These are phyloP conservation scores for Linum lewisii DNA, from an alignment of 345 rosid genomes.

Conservation along the genomic window DNA sequence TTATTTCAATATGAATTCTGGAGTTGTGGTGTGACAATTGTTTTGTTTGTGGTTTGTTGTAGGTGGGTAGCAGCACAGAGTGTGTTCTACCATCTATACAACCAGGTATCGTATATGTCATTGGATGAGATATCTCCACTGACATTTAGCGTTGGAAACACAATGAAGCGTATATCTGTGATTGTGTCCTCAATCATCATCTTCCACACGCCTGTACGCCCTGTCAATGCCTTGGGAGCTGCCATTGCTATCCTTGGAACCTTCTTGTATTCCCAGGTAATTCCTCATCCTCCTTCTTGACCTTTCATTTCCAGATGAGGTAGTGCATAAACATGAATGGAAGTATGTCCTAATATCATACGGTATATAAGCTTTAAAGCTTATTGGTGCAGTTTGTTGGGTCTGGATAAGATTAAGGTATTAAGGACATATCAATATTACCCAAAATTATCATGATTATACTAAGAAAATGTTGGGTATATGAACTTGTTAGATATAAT, in stretches of 20 bases:
- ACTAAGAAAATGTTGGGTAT: too few species aligned
- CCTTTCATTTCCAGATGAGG: too few species aligned
- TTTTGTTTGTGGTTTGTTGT: constrained; percentile 1
- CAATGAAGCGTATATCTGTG: constrained; percentile 96
- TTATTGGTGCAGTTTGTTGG: too few species aligned
- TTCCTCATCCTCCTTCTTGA: neutral
- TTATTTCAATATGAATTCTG: neutral
- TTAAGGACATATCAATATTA: too few species aligned
- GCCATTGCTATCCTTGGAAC: constrained; percentile 95
- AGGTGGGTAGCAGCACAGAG: constrained; percentile 99
- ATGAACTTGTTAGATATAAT: too few species aligned
- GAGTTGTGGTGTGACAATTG: neutral
- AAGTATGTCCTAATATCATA: too few species aligned
- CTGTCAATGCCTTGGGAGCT: constrained; percentile 87
- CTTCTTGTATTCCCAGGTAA: constrained; percentile 96
- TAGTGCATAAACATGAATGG: too few species aligned
- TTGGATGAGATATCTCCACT: constrained; percentile 86
- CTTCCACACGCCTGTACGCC: constrained; percentile 91
- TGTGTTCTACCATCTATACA: constrained; percentile 94
- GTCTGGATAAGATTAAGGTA: too few species aligned
- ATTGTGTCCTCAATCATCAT: constrained; percentile 94
- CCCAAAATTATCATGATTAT: too few species aligned
- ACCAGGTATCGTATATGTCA: constrained; percentile 98
- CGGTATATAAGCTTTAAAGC: too few species aligned
- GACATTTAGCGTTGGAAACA: constrained; percentile 94